These are phyloP conservation scores for Zostera marina DNA, from an alignment of 116 monocot species.

Conservation along the genomic window DNA sequence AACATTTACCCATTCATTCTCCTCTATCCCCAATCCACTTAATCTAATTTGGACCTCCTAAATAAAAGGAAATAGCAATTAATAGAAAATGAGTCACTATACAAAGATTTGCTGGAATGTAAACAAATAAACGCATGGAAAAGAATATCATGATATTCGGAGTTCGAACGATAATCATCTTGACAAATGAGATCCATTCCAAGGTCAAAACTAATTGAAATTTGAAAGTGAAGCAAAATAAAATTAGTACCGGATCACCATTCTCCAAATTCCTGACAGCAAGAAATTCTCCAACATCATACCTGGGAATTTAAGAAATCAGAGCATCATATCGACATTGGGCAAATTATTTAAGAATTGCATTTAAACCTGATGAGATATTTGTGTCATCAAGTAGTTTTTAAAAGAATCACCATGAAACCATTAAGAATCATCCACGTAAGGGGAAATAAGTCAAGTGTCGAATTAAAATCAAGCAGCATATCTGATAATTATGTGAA, in stretches of 20 bases:
- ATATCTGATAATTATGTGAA: too few relatives aligned
- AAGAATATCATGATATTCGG: not conserved
- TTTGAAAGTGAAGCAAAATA: not conserved
- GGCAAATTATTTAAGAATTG: not conserved
- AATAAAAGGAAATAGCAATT: slow-evolving; percentile 2
- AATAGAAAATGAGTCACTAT: not conserved
- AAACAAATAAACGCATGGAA: not conserved
- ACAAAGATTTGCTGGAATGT: not conserved
- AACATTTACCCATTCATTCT: slow-evolving; percentile 94
- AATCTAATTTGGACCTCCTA: slow-evolving; percentile 90
- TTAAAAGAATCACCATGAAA: too few relatives aligned
- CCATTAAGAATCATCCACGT: too few relatives aligned
- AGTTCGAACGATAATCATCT: not conserved
- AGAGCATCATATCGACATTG: not conserved
- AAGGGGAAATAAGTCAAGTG: too few relatives aligned
- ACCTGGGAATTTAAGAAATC: slow-evolving; percentile 46
- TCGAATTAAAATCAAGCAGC: too few relatives aligned
- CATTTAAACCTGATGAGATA: not conserved
- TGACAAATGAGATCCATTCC: not conserved
- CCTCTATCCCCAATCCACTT: slow-evolving; percentile 75
- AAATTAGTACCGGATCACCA: slow-evolving; percentile 51
- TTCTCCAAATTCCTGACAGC: slow-evolving; percentile 70
- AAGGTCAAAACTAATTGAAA: not conserved
- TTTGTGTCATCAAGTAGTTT: too few relatives aligned
- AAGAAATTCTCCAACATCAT: slow-evolving; percentile 78